Evolutionary conservation across 1,284 basidiomycete species (phyloP), one percentile per base, ranked within the genome.

Genomic region (Xanthoconium separans): DNA sequence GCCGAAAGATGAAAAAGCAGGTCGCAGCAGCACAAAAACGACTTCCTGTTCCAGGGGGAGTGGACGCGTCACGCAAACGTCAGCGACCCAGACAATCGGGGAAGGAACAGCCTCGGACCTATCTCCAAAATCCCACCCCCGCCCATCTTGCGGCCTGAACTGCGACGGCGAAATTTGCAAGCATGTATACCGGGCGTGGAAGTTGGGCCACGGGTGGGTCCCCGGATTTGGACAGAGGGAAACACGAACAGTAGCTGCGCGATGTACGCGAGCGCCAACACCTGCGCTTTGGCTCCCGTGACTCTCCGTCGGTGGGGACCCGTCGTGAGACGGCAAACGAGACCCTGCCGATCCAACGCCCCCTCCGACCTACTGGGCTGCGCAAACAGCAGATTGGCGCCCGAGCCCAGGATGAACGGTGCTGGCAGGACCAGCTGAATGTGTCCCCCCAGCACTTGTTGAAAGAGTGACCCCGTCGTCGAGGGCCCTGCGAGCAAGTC

Each of bases 321-420:
- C 65, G 4, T 68, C 68, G 24, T 61, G 61, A 2, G 70, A 66
- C 2, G 70, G 69, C 9, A 67, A 65, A 3, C 61, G 56, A 10
- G 64, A 71, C 3, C 66, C 50, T n/a, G n/a, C n/a, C 5, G 56
- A 63, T 2, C 67, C 63, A 0, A 65, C 58, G 4, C 60, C 56
- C 1, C 47, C 58, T 0, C 47, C 63, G 4, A n/a, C 8, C 2
- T 54, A 61, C 15, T 8, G 0, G 51, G 66, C 10, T 62, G 67
- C 13, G 68, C 33, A 42, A 72, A 69, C 33, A 69, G 24, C 16
- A 68, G 24, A 16, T 70, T 68, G 9, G 68, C 63, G 34, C 65
- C 71, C n/a, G 70, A 69, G 2, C 68, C 68, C 13, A 71, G 61
- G 44, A 71, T 61, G 15, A 69, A 71, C 6, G 68, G 70, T 0